Evolutionary conservation across 257 asterid species (phyloP).

Genomic region (Euphrasia confusa): DNA sequence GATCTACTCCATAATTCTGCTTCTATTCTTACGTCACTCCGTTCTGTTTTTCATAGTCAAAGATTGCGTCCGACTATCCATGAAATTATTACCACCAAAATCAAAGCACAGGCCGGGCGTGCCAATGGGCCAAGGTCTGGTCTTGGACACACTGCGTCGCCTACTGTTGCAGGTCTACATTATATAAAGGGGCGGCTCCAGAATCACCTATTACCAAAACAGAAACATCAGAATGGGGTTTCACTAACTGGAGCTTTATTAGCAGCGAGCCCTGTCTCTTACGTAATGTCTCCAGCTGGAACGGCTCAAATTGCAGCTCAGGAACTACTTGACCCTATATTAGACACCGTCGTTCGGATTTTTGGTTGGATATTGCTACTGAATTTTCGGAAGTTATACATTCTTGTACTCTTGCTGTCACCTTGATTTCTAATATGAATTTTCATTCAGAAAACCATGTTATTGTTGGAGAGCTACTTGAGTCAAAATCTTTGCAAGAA

Average conservation of each 20-base stretch:
- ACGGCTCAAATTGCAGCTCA: constrained; percentile 81
- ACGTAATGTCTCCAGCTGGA: constrained; percentile 90
- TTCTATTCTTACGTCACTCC: constrained; percentile 20
- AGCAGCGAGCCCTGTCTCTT: constrained; percentile 90
- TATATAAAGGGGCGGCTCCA: constrained; percentile 66
- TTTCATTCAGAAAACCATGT: constrained; percentile 86
- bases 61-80: constrained; percentile 89
- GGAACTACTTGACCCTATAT: constrained; percentile 82
- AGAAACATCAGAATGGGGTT: constrained; percentile 71
- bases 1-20: constrained; percentile 16
- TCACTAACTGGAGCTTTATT: constrained; percentile 54
- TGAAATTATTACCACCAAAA: constrained; percentile 75
- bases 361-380: constrained; percentile 53
- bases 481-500: constrained; percentile 86
- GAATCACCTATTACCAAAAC: constrained; percentile 59
- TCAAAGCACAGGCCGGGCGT: constrained; percentile 75
- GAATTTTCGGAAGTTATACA: constrained; percentile 22
- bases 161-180: constrained; percentile 59
- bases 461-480: constrained; percentile 94
- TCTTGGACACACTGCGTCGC: constrained; percentile 51
- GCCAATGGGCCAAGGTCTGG: constrained; percentile 49
- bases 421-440: constrained; percentile 25
- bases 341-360: constrained; percentile 74
- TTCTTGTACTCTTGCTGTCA: constrained; percentile 23
- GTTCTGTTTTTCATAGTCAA: constrained; percentile 46